A percentile compares a stretch with the other conserved stretches of the same genome.
phyloP scores from a whole-genome alignment of 768 basidiomycete species.

The Mrakia gelida region DNA sequence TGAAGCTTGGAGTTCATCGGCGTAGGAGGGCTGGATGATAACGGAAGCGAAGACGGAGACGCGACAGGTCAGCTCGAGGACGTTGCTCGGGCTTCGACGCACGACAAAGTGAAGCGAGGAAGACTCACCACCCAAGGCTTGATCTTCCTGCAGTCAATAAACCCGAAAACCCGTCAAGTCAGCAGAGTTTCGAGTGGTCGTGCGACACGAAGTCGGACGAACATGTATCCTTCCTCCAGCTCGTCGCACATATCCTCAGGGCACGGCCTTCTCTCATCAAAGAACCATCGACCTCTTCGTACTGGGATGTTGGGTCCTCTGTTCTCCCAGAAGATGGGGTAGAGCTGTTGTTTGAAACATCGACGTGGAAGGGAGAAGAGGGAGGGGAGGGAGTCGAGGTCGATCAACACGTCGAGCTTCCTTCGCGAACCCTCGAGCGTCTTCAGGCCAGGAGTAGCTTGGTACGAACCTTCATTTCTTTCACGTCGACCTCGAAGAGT shows the following conservation, averaged over 20 bases:
- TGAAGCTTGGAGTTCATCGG: slow-evolving; percentile 27
- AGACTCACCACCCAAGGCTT: slow-evolving; percentile 27
- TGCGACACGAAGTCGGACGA: background rate
- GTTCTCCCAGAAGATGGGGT: slow-evolving; percentile 27
- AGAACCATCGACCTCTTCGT: slow-evolving; percentile 31
- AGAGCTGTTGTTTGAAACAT: background rate
- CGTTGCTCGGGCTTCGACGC: background rate
- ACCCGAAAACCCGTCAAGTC: background rate
- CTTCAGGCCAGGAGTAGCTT: background rate
- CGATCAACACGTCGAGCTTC: background rate
- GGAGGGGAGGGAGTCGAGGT: background rate
- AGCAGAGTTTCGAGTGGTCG: background rate
- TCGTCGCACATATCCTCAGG: slow-evolving; percentile 26
- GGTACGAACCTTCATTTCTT: slow-evolving; percentile 23
- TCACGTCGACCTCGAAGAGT: slow-evolving; percentile 32
- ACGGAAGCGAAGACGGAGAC: background rate
- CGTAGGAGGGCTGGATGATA: slow-evolving; percentile 13
- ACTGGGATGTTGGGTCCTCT: slow-evolving; percentile 30
- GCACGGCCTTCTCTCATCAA: slow-evolving; percentile 19
- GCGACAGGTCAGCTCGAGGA: background rate
- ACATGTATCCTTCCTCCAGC: slow-evolving; percentile 30
- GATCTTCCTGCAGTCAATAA: background rate
- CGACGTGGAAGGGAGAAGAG: background rate
- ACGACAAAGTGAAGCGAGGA: background rate
- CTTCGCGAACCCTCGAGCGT: background rate